phyloP scores from a whole-genome alignment of 139 green algal genomes.

The Gonium pectorale region DNA sequence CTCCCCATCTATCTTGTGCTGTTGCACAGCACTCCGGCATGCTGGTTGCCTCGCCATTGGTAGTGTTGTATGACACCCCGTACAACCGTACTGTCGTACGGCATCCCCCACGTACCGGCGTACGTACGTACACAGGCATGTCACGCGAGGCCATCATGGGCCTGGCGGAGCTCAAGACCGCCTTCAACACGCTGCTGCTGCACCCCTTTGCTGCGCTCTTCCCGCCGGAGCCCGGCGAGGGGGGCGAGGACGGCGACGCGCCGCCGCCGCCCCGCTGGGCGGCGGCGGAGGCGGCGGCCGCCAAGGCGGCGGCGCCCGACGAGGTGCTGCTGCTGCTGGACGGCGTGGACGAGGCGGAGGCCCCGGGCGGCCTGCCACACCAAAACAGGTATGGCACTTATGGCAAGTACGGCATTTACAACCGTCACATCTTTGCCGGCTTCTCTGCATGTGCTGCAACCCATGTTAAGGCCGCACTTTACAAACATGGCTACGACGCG shows the following conservation, averaged over 20 bases:
- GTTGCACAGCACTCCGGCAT: no score
- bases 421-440: no score
- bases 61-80: no score
- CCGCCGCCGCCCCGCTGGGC: background rate
- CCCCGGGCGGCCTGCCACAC: background rate
- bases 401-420: no score
- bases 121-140: background rate
- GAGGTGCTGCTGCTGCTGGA: constrained; percentile 30
- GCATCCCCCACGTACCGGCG: no score
- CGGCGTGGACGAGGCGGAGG: constrained; percentile 29
- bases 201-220: background rate
- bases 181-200: constrained; percentile 8
- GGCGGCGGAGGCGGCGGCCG: background rate
- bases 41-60: no score
- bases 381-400: constrained; percentile 25
- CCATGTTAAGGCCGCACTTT: no score
- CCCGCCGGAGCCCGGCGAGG: background rate
- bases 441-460: no score
- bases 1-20: no score
- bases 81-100: no score
- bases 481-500: no score
- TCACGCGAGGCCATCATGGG: background rate
- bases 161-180: background rate
- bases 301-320: background rate
- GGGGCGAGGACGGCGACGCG: background rate